Evolutionary conservation across 192 early-diverging fungal species (phyloP).

Genomic region (Umbelopsis sp.): DNA sequence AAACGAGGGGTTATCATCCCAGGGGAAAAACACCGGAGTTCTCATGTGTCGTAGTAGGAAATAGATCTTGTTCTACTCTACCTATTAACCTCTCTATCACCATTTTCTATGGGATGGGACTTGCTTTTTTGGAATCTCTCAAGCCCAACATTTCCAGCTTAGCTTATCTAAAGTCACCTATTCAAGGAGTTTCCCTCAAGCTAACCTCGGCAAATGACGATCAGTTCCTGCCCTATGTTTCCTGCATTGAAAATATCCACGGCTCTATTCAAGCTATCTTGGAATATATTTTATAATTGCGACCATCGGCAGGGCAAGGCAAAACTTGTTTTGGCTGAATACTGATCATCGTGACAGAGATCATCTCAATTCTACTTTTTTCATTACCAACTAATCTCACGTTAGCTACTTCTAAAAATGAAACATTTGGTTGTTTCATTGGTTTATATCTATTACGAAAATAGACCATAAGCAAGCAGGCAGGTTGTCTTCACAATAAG

Average conservation of each 20-base stretch:
- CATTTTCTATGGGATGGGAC: too few species aligned
- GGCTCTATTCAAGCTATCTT: background rate
- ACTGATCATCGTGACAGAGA: background rate
- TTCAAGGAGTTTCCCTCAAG: background rate
- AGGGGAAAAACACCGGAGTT: slow-evolving; percentile 14
- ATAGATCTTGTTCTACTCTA: too few species aligned
- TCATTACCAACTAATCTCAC: background rate
- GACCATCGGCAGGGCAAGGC: too few species aligned
- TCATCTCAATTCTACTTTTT: too few species aligned
- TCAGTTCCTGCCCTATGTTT: slow-evolving; percentile 4
- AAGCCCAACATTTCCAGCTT: too few species aligned
- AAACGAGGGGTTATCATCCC: background rate
- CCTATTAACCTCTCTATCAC: too few species aligned
- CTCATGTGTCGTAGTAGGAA: background rate
- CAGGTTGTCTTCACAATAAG: background rate
- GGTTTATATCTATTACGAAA: slow-evolving; percentile 11
- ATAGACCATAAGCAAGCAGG: background rate
- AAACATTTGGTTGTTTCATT: background rate
- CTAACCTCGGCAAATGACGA: background rate
- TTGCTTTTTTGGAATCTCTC: too few species aligned
- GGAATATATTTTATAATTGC: too few species aligned
- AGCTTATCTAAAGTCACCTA: slow-evolving; percentile 1
- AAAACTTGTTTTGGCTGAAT: too few species aligned
- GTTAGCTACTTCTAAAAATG: background rate
- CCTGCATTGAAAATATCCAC: background rate